phyloP scores from a whole-genome alignment of 2,329 filamentous ascomycete species.

The Diaporthe citri region DNA sequence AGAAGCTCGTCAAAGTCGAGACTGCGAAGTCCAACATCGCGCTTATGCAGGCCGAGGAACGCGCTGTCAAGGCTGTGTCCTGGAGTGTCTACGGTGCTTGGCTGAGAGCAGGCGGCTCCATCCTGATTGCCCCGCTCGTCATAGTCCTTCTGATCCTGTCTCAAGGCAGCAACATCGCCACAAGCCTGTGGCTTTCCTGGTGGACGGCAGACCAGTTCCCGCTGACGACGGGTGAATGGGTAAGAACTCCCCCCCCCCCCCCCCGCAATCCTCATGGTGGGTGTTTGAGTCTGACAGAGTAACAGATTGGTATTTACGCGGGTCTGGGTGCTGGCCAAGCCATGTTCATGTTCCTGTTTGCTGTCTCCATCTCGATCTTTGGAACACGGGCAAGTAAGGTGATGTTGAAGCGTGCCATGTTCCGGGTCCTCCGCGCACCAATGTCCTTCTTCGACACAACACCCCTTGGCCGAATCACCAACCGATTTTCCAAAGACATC shows the following conservation, averaged over 20 bases:
- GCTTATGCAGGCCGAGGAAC: slow-evolving; percentile 81
- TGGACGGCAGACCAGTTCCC: slow-evolving; percentile 87
- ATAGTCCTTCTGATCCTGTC: slow-evolving; percentile 74
- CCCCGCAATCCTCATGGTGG: too few species aligned
- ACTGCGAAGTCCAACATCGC: slow-evolving; percentile 65
- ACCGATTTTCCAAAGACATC: slow-evolving; percentile 95
- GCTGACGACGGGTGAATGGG: slow-evolving; percentile 71
- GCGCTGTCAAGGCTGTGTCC: slow-evolving; percentile 80
- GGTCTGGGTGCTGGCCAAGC: slow-evolving; percentile 79
- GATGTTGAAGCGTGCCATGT: slow-evolving; percentile 85
- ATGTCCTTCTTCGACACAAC: slow-evolving; percentile 98
- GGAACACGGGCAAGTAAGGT: slow-evolving; percentile 85
- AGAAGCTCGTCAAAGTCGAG: slow-evolving; percentile 65
- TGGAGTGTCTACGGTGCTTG: slow-evolving; percentile 86
- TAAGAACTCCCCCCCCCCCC: background rate
- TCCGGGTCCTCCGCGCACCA: slow-evolving; percentile 76
- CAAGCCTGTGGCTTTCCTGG: slow-evolving; percentile 92
- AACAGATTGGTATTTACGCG: slow-evolving; percentile 77
- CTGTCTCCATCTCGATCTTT: slow-evolving; percentile 80
- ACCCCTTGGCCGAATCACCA: slow-evolving; percentile 92
- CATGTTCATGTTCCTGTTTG: slow-evolving; percentile 83
- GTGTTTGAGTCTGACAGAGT: background rate
- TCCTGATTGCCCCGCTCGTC: slow-evolving; percentile 76
- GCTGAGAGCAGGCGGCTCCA: slow-evolving; percentile 78
- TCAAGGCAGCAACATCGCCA: slow-evolving; percentile 87